Conservation (phyloP, 805 yeast genomes). For the Wickerhamomyces xylosicus region DNA sequence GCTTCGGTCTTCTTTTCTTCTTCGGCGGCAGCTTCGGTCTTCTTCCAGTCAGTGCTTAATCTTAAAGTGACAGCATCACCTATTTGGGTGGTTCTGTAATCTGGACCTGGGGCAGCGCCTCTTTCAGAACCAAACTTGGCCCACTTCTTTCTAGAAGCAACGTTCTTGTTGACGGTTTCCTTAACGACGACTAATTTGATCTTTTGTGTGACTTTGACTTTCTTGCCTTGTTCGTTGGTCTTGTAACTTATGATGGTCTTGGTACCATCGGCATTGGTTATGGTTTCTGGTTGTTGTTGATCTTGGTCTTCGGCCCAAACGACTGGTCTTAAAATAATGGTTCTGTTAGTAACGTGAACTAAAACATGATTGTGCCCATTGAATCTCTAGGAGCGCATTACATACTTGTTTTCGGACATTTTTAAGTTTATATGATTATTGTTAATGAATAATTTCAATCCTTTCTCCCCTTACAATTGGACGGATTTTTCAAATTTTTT, state of each 20-base stretch:
- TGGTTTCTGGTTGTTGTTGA: constrained; percentile 62
- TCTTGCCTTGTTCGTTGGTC: constrained; percentile 68
- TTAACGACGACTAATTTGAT: constrained; percentile 67
- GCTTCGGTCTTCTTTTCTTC: constrained; percentile 35
- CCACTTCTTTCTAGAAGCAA: constrained; percentile 89
- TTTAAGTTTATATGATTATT: too few relatives aligned
- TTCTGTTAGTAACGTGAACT: neutral
- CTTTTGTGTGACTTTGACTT: constrained; percentile 79
- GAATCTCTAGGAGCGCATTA: neutral
- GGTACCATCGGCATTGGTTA: constrained; percentile 77
- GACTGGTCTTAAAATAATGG: neutral
- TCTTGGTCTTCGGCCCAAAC: constrained; percentile 35
- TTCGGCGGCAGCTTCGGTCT: constrained; percentile 64
- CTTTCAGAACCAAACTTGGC: constrained; percentile 76
- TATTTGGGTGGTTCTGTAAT: constrained; percentile 74
- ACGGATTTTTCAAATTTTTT: neutral
- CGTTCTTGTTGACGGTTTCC: constrained; percentile 74
- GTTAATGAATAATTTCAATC: neutral
- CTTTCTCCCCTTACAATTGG: neutral
- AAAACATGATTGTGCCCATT: too few relatives aligned
- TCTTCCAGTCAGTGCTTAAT: constrained; percentile 70
- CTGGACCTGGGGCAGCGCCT: constrained; percentile 73
- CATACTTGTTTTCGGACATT: neutral
- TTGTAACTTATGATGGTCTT: constrained; percentile 77
- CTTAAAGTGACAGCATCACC: constrained; percentile 77